phyloP scores from a whole-genome alignment of 441 rosid species.

The Daphne laureola region DNA sequence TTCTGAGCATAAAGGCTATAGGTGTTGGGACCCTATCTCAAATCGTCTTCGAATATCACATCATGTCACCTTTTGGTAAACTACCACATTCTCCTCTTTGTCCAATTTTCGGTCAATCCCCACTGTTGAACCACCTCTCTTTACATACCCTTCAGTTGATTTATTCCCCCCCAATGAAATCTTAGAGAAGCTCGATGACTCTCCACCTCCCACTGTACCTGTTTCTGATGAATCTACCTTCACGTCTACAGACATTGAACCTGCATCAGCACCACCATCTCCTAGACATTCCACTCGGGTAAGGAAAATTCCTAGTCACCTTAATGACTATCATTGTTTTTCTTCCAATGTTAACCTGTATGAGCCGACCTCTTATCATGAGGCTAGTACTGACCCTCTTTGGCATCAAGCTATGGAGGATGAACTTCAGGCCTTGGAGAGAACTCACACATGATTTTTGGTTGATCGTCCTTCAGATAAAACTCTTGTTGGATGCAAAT shows the following conservation, averaged over 20 bases:
- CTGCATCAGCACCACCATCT: too few species aligned
- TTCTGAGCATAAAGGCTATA: too few species aligned
- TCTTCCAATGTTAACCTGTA: background rate
- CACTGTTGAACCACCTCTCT: background rate
- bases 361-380: background rate
- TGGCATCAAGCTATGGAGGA: background rate
- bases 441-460: background rate
- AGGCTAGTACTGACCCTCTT: background rate
- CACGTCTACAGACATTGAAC: too few species aligned
- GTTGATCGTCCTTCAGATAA: background rate
- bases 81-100: background rate
- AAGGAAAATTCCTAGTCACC: background rate
- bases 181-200: too few species aligned
- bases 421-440: background rate
- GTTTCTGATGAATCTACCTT: too few species aligned
- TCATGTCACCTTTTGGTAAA: too few species aligned
- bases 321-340: background rate
- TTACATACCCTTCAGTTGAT: background rate
- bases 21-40: too few species aligned
- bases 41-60: too few species aligned
- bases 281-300: background rate
- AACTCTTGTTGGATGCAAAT: background rate
- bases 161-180: background rate
- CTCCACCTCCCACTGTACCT: too few species aligned
- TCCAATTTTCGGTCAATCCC: background rate